These are phyloP conservation scores for Penicillium pancosmium DNA, from an alignment of 495 filamentous ascomycete species.

Conservation along the genomic window DNA sequence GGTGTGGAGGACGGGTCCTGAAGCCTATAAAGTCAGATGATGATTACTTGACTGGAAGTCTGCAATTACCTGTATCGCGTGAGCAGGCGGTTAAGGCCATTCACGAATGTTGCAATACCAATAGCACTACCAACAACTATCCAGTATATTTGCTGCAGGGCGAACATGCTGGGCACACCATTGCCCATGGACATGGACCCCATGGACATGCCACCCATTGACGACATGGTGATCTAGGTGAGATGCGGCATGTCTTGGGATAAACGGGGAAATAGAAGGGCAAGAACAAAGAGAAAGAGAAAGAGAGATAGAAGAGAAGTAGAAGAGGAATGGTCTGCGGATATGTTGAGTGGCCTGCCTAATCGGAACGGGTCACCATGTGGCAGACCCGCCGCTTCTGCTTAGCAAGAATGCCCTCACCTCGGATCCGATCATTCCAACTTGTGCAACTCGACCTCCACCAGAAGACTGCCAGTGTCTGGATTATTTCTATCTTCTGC, in stretches of 20 bases:
- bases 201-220: slow-evolving; percentile 40
- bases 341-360: too few species aligned
- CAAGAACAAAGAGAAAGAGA: too few species aligned
- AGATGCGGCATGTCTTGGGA: background rate
- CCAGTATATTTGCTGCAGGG: slow-evolving; percentile 62
- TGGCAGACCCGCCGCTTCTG: background rate
- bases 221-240: slow-evolving; percentile 21
- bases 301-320: too few species aligned
- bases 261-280: too few species aligned
- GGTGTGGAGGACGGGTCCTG: background rate
- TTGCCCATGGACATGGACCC: slow-evolving; percentile 49
- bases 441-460: background rate
- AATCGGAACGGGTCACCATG: too few species aligned
- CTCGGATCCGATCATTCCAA: background rate
- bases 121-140: slow-evolving; percentile 59
- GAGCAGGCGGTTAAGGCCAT: background rate
- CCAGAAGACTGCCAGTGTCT: background rate
- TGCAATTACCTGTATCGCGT: background rate
- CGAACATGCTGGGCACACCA: slow-evolving; percentile 47
- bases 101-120: background rate
- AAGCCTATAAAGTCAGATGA: background rate
- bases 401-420: background rate
- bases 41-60: background rate
- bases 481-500: background rate
- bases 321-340: too few species aligned